Evolutionary conservation across 305 asterid genomes (phyloP).

Genomic region (Solanum aculeatissimum): DNA sequence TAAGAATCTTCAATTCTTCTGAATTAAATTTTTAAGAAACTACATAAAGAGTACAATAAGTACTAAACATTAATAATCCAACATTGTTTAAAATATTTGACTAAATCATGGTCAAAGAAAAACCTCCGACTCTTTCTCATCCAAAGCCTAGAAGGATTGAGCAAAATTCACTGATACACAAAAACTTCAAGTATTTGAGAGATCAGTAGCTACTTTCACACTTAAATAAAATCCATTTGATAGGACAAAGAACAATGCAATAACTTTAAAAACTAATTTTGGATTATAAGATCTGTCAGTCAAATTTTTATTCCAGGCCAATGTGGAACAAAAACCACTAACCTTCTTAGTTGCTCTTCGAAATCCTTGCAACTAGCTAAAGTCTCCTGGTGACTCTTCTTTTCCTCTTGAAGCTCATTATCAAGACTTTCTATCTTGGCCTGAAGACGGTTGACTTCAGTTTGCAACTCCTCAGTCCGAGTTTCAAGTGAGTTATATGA

Average conservation of each 20-base stretch:
- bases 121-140: background rate
- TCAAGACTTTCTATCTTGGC: constrained; percentile 50
- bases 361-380: constrained; percentile 58
- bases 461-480: constrained; percentile 63
- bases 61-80: background rate
- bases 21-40: background rate
- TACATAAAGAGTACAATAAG: background rate
- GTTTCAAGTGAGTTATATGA: constrained; percentile 82
- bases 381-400: constrained; percentile 42
- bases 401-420: constrained; percentile 70
- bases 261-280: background rate
- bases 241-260: background rate
- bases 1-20: background rate
- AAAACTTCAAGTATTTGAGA: background rate
- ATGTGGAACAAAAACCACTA: background rate
- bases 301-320: background rate
- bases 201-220: background rate
- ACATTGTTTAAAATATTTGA: background rate
- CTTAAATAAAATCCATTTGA: background rate
- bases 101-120: background rate
- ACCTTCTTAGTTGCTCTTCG: constrained; percentile 72
- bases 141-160: background rate
- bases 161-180: background rate
- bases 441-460: constrained; percentile 53
- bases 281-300: background rate